A percentile compares a stretch with the other conserved stretches of the same genome.
phyloP scores from a whole-genome alignment of 225 moss, liverwort and hornwort genomes.

The Pleurozium schreberi region DNA sequence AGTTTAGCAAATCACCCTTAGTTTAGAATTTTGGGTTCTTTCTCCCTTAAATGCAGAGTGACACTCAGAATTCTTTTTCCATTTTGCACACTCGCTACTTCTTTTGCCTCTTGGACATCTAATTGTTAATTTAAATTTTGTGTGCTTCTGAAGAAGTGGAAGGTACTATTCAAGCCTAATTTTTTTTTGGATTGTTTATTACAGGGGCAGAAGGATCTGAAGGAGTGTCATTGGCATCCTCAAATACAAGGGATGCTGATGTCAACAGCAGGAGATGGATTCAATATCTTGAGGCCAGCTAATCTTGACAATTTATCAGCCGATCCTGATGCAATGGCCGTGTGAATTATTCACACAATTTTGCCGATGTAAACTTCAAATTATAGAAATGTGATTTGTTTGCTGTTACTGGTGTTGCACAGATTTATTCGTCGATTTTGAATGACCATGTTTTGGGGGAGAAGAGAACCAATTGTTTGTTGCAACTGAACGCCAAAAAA shows the following conservation, averaged over 20 bases:
- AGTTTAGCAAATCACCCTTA: too few species aligned
- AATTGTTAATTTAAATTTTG: too few species aligned
- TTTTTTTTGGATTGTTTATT: neutral
- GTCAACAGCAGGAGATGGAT: slow-evolving; percentile 24
- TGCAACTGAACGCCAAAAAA: neutral
- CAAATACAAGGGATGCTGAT: slow-evolving; percentile 3
- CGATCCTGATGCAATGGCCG: slow-evolving; percentile 2
- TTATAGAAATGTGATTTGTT: neutral
- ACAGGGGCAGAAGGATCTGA: too few species aligned
- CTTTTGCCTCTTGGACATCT: too few species aligned
- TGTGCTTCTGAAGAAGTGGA: too few species aligned
- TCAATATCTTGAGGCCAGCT: too few species aligned
- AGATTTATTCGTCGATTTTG: neutral
- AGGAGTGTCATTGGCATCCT: too few species aligned
- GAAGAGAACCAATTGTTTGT: neutral
- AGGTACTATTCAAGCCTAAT: too few species aligned
- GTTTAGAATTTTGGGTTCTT: neutral
- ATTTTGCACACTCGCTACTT: neutral
- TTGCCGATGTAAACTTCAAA: neutral
- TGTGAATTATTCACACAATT: neutral
- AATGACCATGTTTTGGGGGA: neutral
- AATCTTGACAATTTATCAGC: neutral
- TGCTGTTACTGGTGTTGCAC: neutral
- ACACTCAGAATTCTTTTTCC: neutral
- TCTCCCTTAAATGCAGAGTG: neutral